Evolutionary conservation across 2,329 filamentous ascomycete genomes (phyloP).

Genomic region (Bipolaris sorokiniana): DNA sequence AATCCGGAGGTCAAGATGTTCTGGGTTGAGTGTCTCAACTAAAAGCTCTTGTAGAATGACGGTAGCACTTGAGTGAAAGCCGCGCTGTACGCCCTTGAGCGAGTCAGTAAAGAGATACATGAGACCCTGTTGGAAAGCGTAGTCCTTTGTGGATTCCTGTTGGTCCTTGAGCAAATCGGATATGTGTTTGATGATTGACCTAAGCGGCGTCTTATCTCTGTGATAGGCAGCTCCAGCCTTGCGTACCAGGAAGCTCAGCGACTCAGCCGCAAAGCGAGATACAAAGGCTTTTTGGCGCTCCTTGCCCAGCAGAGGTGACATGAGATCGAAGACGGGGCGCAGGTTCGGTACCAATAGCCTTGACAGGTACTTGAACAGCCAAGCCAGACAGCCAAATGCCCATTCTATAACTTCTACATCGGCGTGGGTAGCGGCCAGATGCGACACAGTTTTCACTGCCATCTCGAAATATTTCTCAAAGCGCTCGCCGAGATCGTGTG

Average conservation of each 20-base stretch:
- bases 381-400: conserved; percentile 93
- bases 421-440: conserved; percentile 76
- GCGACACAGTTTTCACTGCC: conserved; percentile 75
- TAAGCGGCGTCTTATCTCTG: conserved; percentile 72
- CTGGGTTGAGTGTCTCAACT: conserved; percentile 31
- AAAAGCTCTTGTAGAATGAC: conserved; percentile 61
- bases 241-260: conserved; percentile 89
- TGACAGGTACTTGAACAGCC: conserved; percentile 96
- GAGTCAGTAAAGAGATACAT: conserved; percentile 94
- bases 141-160: conserved; percentile 63
- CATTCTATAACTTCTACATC: conserved; percentile 94
- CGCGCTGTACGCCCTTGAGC: conserved; percentile 65
- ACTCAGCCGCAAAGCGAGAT: conserved; percentile 90
- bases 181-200: conserved; percentile 73
- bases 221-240: conserved; percentile 82
- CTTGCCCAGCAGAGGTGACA: conserved; percentile 84
- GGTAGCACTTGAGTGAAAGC: conserved; percentile 63
- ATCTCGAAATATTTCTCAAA: conserved; percentile 89
- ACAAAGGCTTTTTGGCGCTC: conserved; percentile 83
- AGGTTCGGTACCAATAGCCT: conserved; percentile 85
- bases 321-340: conserved; percentile 79
- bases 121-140: conserved; percentile 81
- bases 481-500: conserved; percentile 84
- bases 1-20: conserved; percentile 52
- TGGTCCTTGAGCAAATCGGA: conserved; percentile 69